Percentiles rank a stretch among this genome's conserved stretches.
phyloP scores from a whole-genome alignment of 768 basidiomycete genomes.

The Tulasnella sp. region DNA sequence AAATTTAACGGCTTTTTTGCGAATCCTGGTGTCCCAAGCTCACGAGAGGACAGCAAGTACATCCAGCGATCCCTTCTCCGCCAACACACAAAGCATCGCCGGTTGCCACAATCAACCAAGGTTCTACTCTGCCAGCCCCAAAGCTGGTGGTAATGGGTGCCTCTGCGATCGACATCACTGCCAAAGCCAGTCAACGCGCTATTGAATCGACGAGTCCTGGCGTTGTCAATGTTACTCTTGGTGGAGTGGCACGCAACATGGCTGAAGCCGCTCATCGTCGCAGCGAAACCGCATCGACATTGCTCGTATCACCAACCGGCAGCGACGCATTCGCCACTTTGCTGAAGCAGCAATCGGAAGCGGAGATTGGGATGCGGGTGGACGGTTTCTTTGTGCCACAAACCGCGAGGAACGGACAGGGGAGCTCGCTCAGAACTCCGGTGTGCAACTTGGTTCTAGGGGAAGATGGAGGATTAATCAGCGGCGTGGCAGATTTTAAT shows the following conservation, averaged over 20 bases:
- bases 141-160: conserved; percentile 68
- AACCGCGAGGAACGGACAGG: conserved; percentile 6
- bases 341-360: conserved; percentile 46
- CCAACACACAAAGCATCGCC: neutral
- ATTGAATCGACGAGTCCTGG: conserved; percentile 76
- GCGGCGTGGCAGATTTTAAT: conserved; percentile 91
- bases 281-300: conserved; percentile 30
- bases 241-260: conserved; percentile 93
- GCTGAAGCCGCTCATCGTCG: conserved; percentile 80
- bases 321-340: conserved; percentile 68
- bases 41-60: neutral
- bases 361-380: conserved; percentile 61
- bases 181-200: conserved; percentile 34
- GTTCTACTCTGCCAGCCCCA: conserved; percentile 16
- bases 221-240: conserved; percentile 57
- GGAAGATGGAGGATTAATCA: conserved; percentile 55
- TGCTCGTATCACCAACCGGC: conserved; percentile 72
- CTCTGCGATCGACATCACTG: conserved; percentile 83
- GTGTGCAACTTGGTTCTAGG: conserved; percentile 85
- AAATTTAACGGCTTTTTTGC: neutral
- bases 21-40: neutral
- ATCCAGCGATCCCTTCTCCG: conserved; percentile 5
- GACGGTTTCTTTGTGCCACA: conserved; percentile 57
- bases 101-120: neutral
- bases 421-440: conserved; percentile 47